phyloP scores from a whole-genome alignment of 768 basidiomycete species.

The Phlegmacium glaucopus region DNA sequence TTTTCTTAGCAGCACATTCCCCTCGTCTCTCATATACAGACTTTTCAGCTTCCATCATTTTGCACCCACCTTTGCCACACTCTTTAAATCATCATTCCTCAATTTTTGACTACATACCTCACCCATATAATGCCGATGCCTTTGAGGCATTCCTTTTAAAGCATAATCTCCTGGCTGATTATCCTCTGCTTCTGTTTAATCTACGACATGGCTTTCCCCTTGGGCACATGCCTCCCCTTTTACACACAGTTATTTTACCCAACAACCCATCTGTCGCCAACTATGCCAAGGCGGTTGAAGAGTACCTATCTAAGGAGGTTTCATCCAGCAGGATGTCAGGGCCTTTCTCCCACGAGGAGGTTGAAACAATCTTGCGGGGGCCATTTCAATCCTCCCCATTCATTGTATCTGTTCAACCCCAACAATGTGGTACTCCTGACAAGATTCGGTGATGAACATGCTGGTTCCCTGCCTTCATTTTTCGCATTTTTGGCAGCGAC shows the following conservation, averaged over 20 bases:
- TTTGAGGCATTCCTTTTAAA: slow-evolving; percentile 19
- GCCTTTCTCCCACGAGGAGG: slow-evolving; percentile 13
- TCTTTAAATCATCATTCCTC: background rate
- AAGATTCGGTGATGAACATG: no score
- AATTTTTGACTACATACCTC: slow-evolving; percentile 20
- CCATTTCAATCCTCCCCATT: slow-evolving; percentile 23
- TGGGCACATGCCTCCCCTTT: slow-evolving; percentile 25
- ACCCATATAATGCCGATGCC: slow-evolving; percentile 27
- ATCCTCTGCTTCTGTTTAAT: slow-evolving; percentile 26
- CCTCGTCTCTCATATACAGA: no score
- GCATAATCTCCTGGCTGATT: slow-evolving; percentile 17
- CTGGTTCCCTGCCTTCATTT: no score
- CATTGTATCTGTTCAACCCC: no score
- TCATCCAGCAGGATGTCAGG: slow-evolving; percentile 19
- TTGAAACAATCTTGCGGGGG: slow-evolving; percentile 18
- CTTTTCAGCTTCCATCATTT: no score
- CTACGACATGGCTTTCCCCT: slow-evolving; percentile 30
- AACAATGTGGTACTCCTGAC: no score
- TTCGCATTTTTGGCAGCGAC: no score
- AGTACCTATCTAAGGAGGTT: slow-evolving; percentile 18
- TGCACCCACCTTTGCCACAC: no score
- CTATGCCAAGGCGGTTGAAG: slow-evolving; percentile 8
- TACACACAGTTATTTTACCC: slow-evolving; percentile 10
- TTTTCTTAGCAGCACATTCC: no score
- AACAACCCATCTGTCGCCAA: slow-evolving; percentile 13